Percentiles rank a stretch among this genome's conserved stretches.
Evolutionary conservation across 2,329 filamentous ascomycete genomes (phyloP).

Genomic region (Colletotrichum sp.): DNA sequence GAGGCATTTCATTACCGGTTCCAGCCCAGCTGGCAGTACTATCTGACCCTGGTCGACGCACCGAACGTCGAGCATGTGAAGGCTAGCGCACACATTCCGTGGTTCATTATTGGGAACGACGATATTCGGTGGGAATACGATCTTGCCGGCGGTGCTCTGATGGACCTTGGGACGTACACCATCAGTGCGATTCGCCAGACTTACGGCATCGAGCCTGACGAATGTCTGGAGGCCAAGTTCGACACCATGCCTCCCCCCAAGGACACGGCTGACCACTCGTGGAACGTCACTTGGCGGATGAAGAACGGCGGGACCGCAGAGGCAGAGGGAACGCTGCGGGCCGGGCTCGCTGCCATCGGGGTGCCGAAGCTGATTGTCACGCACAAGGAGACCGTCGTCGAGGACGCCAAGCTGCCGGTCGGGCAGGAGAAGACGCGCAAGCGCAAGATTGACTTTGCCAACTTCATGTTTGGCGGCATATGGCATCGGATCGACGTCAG

Average conservation of each 20-base stretch:
- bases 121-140: slow-evolving; percentile 50
- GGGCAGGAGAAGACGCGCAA: slow-evolving; percentile 28
- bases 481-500: slow-evolving; percentile 41
- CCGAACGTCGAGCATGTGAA: slow-evolving; percentile 40
- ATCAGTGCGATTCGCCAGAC: slow-evolving; percentile 41
- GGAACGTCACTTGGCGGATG: slow-evolving; percentile 42
- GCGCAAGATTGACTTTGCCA: slow-evolving; percentile 31
- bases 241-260: slow-evolving; percentile 31
- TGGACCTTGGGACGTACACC: slow-evolving; percentile 47
- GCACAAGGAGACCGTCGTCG: slow-evolving; percentile 15
- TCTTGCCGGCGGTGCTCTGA: slow-evolving; percentile 44
- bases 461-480: slow-evolving; percentile 28
- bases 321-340: slow-evolving; percentile 30
- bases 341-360: background rate
- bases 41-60: slow-evolving; percentile 42
- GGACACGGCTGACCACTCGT: slow-evolving; percentile 36
- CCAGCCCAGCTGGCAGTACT: slow-evolving; percentile 50
- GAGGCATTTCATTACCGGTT: slow-evolving; percentile 60
- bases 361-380: slow-evolving; percentile 28
- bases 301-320: slow-evolving; percentile 41
- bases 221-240: slow-evolving; percentile 37
- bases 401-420: slow-evolving; percentile 20
- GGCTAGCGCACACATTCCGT: slow-evolving; percentile 33
- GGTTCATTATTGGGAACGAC: slow-evolving; percentile 33
- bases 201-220: slow-evolving; percentile 41